Conservation (phyloP, 768 basidiomycete genomes). For the Lactarius pseudohatsudake region DNA sequence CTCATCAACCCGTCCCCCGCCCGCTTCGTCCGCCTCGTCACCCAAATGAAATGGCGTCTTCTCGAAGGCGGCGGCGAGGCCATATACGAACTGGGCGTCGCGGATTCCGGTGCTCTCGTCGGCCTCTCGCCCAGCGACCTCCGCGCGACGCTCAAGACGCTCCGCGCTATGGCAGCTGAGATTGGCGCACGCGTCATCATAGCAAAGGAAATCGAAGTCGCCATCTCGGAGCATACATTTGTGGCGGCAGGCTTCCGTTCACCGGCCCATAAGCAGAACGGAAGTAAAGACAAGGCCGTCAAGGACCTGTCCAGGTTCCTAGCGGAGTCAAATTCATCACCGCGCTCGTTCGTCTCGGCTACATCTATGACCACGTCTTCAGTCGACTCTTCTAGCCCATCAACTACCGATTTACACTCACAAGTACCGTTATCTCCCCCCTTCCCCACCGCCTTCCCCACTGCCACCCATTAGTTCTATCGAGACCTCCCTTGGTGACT, state of each 20-base stretch:
- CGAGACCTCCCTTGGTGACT: background rate
- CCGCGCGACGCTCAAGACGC: conserved; percentile 77
- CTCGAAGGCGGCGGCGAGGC: conserved; percentile 57
- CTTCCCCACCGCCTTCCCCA: conserved; percentile 4
- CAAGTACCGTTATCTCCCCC: background rate
- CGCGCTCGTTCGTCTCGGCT: conserved; percentile 15
- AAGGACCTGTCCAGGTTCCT: background rate
- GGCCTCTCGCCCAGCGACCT: conserved; percentile 75
- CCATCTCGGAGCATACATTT: conserved; percentile 46
- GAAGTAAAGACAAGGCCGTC: conserved; percentile 22
- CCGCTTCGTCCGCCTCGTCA: conserved; percentile 82
- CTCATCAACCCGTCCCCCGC: conserved; percentile 74
- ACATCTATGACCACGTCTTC: conserved; percentile 18
- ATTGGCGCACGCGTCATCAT: conserved; percentile 91
- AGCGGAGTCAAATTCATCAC: conserved; percentile 8
- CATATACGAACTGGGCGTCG: conserved; percentile 61
- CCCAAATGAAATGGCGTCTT: conserved; percentile 92
- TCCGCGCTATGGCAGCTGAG: conserved; percentile 93
- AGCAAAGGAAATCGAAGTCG: conserved; percentile 83
- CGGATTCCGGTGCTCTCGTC: conserved; percentile 84
- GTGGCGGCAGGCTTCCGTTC: conserved; percentile 40
- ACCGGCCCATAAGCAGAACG: conserved; percentile 38
- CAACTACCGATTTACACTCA: background rate
- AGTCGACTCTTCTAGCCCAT: conserved; percentile 1
- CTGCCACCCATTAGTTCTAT: conserved; percentile 2